phyloP scores from a whole-genome alignment of 345 rosid genomes.

The Punica granatum region DNA sequence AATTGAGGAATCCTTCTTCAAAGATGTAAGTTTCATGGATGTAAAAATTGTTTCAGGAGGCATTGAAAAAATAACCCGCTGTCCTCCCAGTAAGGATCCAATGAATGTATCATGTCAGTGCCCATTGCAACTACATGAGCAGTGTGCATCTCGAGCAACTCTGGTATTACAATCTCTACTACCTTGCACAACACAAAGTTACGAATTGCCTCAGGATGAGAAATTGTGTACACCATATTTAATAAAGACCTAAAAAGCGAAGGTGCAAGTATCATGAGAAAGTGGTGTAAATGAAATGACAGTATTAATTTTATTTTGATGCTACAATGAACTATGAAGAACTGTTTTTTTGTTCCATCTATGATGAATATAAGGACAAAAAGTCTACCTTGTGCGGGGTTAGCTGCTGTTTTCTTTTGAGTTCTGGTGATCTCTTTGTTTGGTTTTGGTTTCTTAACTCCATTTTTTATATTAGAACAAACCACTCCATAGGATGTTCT shows the following conservation, averaged over 20 bases:
- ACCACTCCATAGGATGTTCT: too few relatives aligned
- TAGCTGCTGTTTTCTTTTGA: too few relatives aligned
- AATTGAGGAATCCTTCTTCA: neutral
- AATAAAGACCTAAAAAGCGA: neutral
- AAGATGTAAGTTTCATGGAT: neutral
- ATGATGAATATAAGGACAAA: neutral
- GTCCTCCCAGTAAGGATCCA: constrained; percentile 20
- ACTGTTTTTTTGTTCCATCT: neutral
- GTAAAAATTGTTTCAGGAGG: neutral
- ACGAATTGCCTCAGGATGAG: neutral
- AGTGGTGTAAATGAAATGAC: neutral
- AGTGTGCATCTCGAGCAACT: constrained; percentile 64
- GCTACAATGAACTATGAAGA: neutral
- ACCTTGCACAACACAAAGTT: constrained; percentile 27
- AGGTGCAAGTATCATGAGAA: neutral
- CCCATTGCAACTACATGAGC: constrained; percentile 80
- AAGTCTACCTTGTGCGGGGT: too few relatives aligned
- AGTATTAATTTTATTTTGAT: neutral
- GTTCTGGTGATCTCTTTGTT: too few relatives aligned
- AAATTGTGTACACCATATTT: neutral
- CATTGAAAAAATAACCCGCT: neutral
- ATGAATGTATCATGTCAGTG: constrained; percentile 27
- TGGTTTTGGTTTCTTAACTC: too few relatives aligned
- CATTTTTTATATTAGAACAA: too few relatives aligned
- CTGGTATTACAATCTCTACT: constrained; percentile 75